These are phyloP conservation scores for Globisporangium alternatum DNA, from an alignment of 352 stramenopile species.

Conservation along the genomic window DNA sequence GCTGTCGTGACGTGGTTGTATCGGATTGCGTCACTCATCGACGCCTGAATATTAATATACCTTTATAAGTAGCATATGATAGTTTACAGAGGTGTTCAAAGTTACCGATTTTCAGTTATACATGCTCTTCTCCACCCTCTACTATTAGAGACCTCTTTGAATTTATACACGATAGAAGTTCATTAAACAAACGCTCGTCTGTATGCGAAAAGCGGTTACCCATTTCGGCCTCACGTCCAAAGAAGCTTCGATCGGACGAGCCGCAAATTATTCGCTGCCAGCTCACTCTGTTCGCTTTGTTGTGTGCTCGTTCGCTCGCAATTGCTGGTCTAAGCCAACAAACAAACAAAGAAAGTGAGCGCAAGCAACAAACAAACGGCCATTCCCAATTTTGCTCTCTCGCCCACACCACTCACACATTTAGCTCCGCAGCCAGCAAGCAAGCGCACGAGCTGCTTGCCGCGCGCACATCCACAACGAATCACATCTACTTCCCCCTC, in stretches of 20 bases:
- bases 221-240: slow-evolving; percentile 7
- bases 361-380: neutral
- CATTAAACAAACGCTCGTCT: neutral
- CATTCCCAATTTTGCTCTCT: slow-evolving; percentile 3
- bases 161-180: neutral
- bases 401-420: neutral
- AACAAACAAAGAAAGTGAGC: neutral
- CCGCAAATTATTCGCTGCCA: slow-evolving; percentile 12
- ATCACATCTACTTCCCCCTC: slow-evolving; percentile 17
- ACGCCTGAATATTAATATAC: no score
- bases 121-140: no score
- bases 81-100: no score
- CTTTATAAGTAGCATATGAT: no score
- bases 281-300: neutral
- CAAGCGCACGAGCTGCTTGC: slow-evolving; percentile 2
- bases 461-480: slow-evolving; percentile 7
- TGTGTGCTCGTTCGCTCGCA: no score
- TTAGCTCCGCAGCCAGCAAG: neutral
- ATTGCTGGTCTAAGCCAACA: neutral
- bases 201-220: slow-evolving; percentile 16
- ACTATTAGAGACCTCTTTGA: no score
- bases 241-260: slow-evolving; percentile 18
- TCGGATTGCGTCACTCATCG: no score
- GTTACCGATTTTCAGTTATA: no score
- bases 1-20: slow-evolving; percentile 5